Evolutionary conservation across 306 rosid genomes (phyloP).

Genomic region (Rosa persica): DNA sequence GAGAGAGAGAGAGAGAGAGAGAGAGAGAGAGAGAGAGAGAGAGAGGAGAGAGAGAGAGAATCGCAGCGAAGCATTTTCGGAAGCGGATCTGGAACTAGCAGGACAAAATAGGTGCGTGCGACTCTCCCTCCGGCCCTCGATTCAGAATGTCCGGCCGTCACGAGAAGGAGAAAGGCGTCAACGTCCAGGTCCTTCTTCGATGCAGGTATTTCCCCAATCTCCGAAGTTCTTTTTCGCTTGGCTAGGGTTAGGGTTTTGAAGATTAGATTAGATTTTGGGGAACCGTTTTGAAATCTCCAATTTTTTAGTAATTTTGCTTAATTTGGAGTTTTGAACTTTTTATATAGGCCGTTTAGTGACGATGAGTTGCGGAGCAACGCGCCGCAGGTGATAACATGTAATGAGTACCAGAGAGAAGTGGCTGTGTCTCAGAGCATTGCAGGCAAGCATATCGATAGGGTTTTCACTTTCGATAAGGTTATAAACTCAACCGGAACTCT

Average conservation of each 20-base stretch:
- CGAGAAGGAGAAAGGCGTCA: conserved; percentile 92
- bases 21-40: conserved; percentile 1
- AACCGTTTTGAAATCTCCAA: background rate
- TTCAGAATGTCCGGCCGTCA: conserved; percentile 72
- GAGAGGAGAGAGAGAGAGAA: conserved; percentile 11
- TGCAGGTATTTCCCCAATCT: conserved; percentile 57
- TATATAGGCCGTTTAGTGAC: conserved; percentile 78
- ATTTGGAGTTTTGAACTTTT: background rate
- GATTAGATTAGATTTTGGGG: background rate
- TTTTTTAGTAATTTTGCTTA: background rate
- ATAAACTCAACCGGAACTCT: background rate
- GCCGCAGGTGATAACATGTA: conserved; percentile 84
- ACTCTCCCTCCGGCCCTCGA: conserved; percentile 18
- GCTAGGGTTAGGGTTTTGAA: conserved; percentile 9
- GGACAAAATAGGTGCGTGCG: conserved; percentile 10
- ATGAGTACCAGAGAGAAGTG: conserved; percentile 75
- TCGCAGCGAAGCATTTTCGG: conserved; percentile 6
- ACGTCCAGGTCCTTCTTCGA: conserved; percentile 93
- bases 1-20: conserved; percentile 2
- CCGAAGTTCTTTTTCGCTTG: background rate
- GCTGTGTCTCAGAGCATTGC: conserved; percentile 87
- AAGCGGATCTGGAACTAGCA: conserved; percentile 36
- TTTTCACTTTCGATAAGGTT: conserved; percentile 94
- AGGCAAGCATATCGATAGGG: conserved; percentile 82
- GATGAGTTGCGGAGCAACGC: conserved; percentile 88